Conservation (phyloP, 2,329 filamentous ascomycete genomes). For the Fusarium siculi region DNA sequence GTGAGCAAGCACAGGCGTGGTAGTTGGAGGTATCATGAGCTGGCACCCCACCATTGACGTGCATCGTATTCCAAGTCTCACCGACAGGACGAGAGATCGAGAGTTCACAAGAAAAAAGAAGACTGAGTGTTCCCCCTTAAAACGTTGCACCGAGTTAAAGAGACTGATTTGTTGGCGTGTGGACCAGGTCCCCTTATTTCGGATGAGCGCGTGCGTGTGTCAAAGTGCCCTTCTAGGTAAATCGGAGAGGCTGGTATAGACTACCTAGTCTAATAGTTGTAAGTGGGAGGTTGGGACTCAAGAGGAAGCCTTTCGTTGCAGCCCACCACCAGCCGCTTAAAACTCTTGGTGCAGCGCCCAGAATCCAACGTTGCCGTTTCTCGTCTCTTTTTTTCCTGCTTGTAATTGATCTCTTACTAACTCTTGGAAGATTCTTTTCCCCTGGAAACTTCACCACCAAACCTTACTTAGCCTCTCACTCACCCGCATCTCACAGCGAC, state of each 20-base stretch:
- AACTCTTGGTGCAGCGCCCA: conserved; percentile 49
- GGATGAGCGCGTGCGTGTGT: conserved; percentile 20
- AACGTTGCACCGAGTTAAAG: conserved; percentile 13
- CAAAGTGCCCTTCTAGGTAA: conserved; percentile 30
- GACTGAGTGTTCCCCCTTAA: conserved; percentile 31
- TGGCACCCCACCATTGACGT: conserved; percentile 40
- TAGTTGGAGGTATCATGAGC: conserved; percentile 39
- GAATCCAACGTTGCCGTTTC: conserved; percentile 33
- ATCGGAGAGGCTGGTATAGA: conserved; percentile 47
- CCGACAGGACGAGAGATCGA: conserved; percentile 6
- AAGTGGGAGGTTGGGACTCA: conserved; percentile 52
- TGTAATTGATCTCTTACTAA: conserved; percentile 3
- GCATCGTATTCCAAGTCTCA: conserved; percentile 25
- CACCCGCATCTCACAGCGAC: conserved; percentile 21
- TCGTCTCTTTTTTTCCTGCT: conserved; percentile 21
- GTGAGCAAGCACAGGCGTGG: conserved; percentile 39
- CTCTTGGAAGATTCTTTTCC: conserved; percentile 2
- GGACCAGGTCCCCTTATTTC: conserved; percentile 38
- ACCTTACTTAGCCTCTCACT: conserved; percentile 11
- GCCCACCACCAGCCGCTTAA: conserved; percentile 45
- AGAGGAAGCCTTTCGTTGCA: conserved; percentile 36
- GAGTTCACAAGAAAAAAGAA: conserved; percentile 27
- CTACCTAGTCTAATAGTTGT: conserved; percentile 36
- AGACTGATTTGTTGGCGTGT: conserved; percentile 37
- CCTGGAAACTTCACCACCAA: neutral